These are phyloP conservation scores for Metrosideros polymorpha DNA, from an alignment of 441 rosid genomes.

Conservation along the genomic window DNA sequence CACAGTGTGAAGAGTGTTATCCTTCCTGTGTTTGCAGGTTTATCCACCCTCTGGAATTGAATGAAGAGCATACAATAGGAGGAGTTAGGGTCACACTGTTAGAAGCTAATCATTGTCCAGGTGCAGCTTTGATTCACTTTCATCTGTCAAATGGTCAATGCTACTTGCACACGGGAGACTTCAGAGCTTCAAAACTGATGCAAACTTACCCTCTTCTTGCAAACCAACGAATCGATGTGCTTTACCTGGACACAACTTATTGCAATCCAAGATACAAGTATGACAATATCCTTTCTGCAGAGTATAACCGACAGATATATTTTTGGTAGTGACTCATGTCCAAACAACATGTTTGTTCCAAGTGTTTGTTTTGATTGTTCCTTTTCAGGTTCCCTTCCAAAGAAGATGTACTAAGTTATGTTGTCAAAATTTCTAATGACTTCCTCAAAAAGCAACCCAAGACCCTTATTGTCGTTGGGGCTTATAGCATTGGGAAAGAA, in stretches of 20 bases:
- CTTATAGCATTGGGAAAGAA: conserved; percentile 83
- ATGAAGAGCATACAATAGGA: conserved; percentile 35
- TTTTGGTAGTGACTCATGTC: not conserved
- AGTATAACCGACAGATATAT: not conserved
- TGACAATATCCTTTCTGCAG: not conserved
- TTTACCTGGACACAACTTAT: conserved; percentile 78
- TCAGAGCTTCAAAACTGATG: conserved; percentile 67
- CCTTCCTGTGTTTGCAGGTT: conserved; percentile 23
- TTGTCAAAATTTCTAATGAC: conserved; percentile 42
- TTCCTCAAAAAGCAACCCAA: conserved; percentile 52
- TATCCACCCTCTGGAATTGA: conserved; percentile 47
- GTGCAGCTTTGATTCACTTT: conserved; percentile 66
- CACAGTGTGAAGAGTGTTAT: not conserved
- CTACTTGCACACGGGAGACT: conserved; percentile 82
- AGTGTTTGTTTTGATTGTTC: not conserved
- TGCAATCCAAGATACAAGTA: conserved; percentile 81
- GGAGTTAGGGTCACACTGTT: conserved; percentile 52
- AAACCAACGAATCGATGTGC: conserved; percentile 37
- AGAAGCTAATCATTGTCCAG: conserved; percentile 85
- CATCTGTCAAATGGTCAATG: conserved; percentile 44
- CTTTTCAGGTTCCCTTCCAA: conserved; percentile 63
- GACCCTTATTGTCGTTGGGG: conserved; percentile 69
- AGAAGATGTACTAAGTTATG: conserved; percentile 59
- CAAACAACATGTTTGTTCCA: not conserved
- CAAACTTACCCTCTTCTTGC: conserved; percentile 44